Evolutionary conservation across 2,329 filamentous ascomycete genomes (phyloP).

Genomic region (Cytospora piceae): DNA sequence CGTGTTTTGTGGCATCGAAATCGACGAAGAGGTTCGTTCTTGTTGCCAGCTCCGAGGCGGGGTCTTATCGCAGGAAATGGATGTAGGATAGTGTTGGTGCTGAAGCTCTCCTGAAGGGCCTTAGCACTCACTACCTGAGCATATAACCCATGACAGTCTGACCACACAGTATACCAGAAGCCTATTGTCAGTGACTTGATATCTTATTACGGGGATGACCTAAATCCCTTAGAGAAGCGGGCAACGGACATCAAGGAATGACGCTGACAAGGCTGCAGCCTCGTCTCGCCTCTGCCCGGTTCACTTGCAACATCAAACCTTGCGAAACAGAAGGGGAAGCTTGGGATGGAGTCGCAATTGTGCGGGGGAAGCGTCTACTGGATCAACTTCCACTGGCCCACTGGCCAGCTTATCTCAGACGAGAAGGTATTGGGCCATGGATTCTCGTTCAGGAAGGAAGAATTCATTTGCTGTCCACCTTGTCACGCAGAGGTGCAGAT

Average conservation of each 20-base stretch:
- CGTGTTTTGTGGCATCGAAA: too few species aligned
- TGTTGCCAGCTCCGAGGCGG: too few species aligned
- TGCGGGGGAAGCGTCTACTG: neutral
- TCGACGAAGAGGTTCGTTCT: too few species aligned
- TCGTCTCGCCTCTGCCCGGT: slow-evolving; percentile 8
- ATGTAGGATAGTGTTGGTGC: too few species aligned
- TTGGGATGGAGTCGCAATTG: neutral
- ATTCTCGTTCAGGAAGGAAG: neutral
- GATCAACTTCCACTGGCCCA: neutral
- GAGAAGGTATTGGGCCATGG: neutral
- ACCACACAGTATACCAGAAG: neutral
- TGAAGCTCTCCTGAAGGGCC: too few species aligned
- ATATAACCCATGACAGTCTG: neutral
- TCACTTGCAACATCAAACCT: neutral
- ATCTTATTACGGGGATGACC: neutral
- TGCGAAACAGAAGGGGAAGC: neutral
- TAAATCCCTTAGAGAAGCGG: neutral
- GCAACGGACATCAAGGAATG: neutral
- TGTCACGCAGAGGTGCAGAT: neutral
- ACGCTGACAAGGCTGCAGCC: slow-evolving; percentile 10
- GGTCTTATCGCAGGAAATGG: too few species aligned
- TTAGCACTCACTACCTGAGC: too few species aligned
- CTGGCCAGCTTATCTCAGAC: neutral
- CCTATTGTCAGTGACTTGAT: too few species aligned
- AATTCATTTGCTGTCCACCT: neutral